Evolutionary conservation across 192 early-diverging fungal species (phyloP).

Genomic region (Mortierella hygrophila): DNA sequence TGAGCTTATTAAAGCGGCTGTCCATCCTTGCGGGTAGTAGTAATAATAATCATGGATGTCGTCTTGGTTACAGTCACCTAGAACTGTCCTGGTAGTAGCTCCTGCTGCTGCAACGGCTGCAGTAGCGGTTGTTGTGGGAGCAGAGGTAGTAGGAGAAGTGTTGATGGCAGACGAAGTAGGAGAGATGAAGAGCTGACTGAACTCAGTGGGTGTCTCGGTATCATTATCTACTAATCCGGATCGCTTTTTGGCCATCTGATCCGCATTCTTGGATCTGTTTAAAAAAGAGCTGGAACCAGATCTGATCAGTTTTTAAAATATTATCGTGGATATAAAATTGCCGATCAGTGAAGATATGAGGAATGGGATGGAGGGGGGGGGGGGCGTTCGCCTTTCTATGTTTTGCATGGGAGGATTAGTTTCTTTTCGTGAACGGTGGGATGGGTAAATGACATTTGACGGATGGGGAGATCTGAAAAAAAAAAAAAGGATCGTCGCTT

Average conservation of each 20-base stretch:
- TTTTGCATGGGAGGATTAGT: too few species aligned
- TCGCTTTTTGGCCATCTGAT: neutral
- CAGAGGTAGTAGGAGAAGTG: neutral
- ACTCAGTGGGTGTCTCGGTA: neutral
- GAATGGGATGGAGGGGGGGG: too few species aligned
- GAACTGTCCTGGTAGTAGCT: neutral
- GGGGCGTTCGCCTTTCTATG: too few species aligned
- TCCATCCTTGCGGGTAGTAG: neutral
- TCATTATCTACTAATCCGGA: neutral
- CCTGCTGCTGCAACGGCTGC: neutral
- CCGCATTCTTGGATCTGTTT: neutral
- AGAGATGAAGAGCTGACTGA: neutral
- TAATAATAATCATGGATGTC: neutral
- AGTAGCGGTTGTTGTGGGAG: neutral
- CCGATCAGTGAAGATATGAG: neutral
- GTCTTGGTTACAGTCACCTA: neutral
- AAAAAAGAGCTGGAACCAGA: neutral
- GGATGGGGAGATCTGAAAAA: too few species aligned
- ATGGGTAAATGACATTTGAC: neutral
- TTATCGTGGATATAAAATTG: neutral
- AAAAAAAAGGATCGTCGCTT: neutral
- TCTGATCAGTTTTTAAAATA: neutral
- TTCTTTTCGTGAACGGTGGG: neutral
- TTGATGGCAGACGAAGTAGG: neutral
- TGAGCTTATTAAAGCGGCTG: neutral